Base-by-base conservation (phyloP, 768 basidiomycete species). In the Suillus clintonianus region DNA sequence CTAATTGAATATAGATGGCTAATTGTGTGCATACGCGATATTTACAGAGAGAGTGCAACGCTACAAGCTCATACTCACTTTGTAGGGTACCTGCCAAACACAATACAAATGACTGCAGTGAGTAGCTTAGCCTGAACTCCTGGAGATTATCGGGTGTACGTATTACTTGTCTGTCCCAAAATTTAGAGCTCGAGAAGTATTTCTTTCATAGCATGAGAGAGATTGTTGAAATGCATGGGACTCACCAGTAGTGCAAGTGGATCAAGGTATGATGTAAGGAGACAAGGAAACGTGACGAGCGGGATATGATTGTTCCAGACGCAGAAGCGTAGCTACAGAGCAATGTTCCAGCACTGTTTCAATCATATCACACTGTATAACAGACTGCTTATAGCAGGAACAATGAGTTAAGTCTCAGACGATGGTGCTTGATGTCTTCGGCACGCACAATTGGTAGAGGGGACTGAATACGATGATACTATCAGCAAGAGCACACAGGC, bases 291-390 rank as follows among this genome's bases (percentile, higher is more conserved):
- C 86, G 71, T 71, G 37, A 91, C 90, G 57, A 89, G 89, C 42
- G 90, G 27, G 27, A 27, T 2, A 89, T 58, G 83, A 78, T 67
- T 84, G 79, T 77, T 95, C 92, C 65, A 94, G 73, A 65, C 84
- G 80, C 61, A 84, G 77, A 30, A 94, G 83, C 64, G 88, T 87
- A 64, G 91, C 89, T 65, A 86, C 81, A 60, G 82, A 82, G 76
- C 91, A 93, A 69, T 84, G 27, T 27, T 27, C 86, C 64, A 95
- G 80, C 48, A 95, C 86, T 54, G 91, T 92, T 70, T 83, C 83
- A 65, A 90, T 83, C 57, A 93, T 80, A 53, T 82, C 79, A 74
- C 85, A 90, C 64, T 84, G 84, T 67, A 91, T 70, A 41, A 5
- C 10, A 94, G 78, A 70, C 84, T 85, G 57, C 77, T 76, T 65